phyloP scores from a whole-genome alignment of 345 rosid genomes.

The Abelmoschus esculentus region DNA sequence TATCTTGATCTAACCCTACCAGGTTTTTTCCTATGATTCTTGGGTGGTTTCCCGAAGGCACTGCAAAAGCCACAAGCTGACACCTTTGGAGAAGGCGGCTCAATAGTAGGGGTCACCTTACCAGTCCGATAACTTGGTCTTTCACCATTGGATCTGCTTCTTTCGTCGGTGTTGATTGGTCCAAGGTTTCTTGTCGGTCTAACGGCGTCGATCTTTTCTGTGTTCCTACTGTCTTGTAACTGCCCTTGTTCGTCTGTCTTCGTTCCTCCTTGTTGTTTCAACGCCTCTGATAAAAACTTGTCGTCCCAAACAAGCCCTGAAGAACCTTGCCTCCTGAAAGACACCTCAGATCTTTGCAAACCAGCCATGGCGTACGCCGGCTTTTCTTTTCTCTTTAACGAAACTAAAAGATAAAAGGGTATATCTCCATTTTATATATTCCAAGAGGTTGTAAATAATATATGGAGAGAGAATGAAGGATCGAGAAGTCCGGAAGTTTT shows the following conservation, averaged over 20 bases:
- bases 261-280: conserved; percentile 19
- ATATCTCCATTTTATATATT: neutral
- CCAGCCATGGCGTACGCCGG: conserved; percentile 54
- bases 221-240: conserved; percentile 9
- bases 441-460: neutral
- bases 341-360: conserved; percentile 78
- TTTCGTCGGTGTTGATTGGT: conserved; percentile 34
- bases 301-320: conserved; percentile 92
- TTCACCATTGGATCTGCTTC: conserved; percentile 82
- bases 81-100: conserved; percentile 91
- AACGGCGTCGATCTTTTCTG: conserved; percentile 19
- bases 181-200: conserved; percentile 29
- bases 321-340: conserved; percentile 91
- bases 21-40: conserved; percentile 40
- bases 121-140: conserved; percentile 66
- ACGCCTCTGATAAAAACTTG: conserved; percentile 42
- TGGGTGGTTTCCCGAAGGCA: conserved; percentile 44
- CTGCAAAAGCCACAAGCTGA: conserved; percentile 78
- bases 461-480: neutral
- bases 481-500: neutral
- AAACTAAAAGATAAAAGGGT: neutral
- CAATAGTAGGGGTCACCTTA: conserved; percentile 67
- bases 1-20: conserved; percentile 56
- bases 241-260: conserved; percentile 14
- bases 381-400: conserved; percentile 5